A percentile compares a stretch with the other conserved stretches of the same genome.
Conservation (phyloP, 192 early-diverging fungal species). For the Pilobolus umbonatus region DNA sequence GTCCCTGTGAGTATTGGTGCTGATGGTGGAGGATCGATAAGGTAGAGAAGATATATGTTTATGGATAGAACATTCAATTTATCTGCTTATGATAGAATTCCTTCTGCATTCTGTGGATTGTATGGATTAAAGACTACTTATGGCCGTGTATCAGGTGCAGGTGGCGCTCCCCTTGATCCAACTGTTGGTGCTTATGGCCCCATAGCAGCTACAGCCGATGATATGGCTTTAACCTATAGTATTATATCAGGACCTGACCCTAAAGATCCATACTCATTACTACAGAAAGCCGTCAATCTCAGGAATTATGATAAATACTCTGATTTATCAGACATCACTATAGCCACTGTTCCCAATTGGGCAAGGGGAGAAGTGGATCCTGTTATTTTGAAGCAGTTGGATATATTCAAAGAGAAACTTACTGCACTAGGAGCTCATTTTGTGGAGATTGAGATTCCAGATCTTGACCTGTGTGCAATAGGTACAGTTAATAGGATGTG, state of each 20-base stretch:
- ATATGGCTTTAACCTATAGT: constrained; percentile 63
- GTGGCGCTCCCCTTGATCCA: constrained; percentile 49
- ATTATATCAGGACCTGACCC: constrained; percentile 54
- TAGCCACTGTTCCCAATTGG: neutral
- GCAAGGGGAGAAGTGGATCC: neutral
- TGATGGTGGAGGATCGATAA: constrained; percentile 66
- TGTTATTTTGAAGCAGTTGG: neutral
- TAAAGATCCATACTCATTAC: constrained; percentile 38
- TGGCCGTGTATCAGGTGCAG: constrained; percentile 53
- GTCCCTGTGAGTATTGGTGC: constrained; percentile 67
- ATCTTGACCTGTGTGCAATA: neutral
- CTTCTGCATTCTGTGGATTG: constrained; percentile 65
- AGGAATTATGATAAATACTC: neutral
- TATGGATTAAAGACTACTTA: constrained; percentile 74
- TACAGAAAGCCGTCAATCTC: constrained; percentile 38
- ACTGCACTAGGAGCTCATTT: neutral
- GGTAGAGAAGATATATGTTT: constrained; percentile 17
- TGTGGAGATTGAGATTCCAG: constrained; percentile 7
- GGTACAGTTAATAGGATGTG: too few relatives aligned
- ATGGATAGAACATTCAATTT: neutral
- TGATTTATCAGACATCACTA: constrained; percentile 1
- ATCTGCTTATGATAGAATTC: constrained; percentile 40
- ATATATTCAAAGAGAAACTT: neutral
- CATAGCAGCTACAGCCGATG: constrained; percentile 61
- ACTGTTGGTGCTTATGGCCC: constrained; percentile 62